Conservation (phyloP, 2,329 filamentous ascomycete genomes). For the Epicoccum nigrum region DNA sequence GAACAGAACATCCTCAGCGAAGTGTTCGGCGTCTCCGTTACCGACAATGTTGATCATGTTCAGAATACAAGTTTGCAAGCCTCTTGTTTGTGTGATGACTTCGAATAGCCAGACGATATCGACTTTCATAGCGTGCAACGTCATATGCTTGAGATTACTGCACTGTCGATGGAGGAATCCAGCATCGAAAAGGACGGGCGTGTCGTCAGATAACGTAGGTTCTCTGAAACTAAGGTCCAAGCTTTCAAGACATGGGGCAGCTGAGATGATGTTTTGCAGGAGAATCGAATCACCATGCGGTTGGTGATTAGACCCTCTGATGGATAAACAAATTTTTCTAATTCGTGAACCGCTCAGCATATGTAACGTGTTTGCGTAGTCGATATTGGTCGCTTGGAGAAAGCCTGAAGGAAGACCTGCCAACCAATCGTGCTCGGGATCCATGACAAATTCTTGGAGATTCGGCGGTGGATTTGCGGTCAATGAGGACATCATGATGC, state of each 20-base stretch:
- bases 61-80: too few species aligned
- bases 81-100: too few species aligned
- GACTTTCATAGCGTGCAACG: too few species aligned
- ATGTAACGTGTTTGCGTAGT: conserved; percentile 15
- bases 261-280: neutral
- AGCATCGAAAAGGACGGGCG: too few species aligned
- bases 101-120: too few species aligned
- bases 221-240: too few species aligned
- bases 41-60: neutral
- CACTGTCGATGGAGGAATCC: too few species aligned
- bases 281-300: neutral
- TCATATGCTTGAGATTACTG: too few species aligned
- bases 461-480: conserved; percentile 30
- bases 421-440: conserved; percentile 27
- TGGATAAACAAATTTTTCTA: neutral
- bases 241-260: too few species aligned
- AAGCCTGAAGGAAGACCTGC: conserved; percentile 5
- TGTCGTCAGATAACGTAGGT: too few species aligned
- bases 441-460: conserved; percentile 47
- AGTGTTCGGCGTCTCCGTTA: neutral
- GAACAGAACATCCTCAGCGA: neutral
- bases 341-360: neutral
- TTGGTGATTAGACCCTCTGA: neutral
- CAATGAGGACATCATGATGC: conserved; percentile 29
- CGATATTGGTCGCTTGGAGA: conserved; percentile 1